A percentile compares a stretch with the other conserved stretches of the same genome.
Conservation (phyloP, 1,284 basidiomycete species). For the Puccinia novopanici region DNA sequence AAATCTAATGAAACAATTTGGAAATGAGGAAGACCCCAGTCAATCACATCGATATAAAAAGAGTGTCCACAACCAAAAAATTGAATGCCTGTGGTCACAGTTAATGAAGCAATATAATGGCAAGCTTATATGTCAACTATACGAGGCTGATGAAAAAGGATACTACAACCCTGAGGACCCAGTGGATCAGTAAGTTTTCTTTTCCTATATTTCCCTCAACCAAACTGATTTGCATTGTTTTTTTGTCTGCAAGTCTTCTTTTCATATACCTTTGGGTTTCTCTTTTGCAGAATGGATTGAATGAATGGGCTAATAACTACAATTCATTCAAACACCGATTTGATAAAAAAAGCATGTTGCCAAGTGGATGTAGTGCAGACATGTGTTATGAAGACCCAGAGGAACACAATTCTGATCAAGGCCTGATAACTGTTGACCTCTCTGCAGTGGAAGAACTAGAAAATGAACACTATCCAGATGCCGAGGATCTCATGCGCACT, state of each 20-base stretch:
- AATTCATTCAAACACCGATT: conserved; percentile 2
- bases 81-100: too few relatives aligned
- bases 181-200: conserved; percentile 1
- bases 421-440: not conserved
- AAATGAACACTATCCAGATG: conserved; percentile 12
- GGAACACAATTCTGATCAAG: not conserved
- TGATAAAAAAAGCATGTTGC: conserved; percentile 11
- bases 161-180: conserved; percentile 13
- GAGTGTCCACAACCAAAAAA: conserved; percentile 22
- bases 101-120: conserved; percentile 9
- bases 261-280: conserved; percentile 13
- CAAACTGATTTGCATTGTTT: not conserved
- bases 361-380: not conserved
- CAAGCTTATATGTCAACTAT: not conserved
- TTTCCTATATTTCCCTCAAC: not conserved
- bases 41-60: conserved; percentile 25
- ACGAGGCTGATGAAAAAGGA: not conserved
- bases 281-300: not conserved
- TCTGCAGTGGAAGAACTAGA: not conserved
- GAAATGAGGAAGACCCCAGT: not conserved
- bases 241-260: not conserved
- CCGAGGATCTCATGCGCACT: not conserved
- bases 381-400: not conserved
- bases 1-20: not conserved
- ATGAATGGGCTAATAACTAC: conserved; percentile 14